phyloP scores from a whole-genome alignment of 441 rosid species.

The Corymbia calophylla region DNA sequence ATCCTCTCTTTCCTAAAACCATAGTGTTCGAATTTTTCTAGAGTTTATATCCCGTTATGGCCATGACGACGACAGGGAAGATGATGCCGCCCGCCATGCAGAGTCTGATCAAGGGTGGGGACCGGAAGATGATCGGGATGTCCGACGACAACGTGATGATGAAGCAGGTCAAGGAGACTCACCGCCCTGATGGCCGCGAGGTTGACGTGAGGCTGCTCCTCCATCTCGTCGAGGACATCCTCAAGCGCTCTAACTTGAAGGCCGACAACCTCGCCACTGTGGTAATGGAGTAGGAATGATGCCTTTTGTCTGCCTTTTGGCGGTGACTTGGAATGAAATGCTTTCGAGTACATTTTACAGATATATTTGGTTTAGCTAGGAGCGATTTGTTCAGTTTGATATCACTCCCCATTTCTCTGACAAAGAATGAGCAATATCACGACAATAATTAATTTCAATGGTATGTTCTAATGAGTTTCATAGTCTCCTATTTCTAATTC shows the following conservation, averaged over 20 bases:
- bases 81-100: conserved; percentile 2
- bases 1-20: neutral
- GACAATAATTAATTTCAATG: neutral
- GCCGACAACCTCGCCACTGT: conserved; percentile 5
- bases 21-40: neutral
- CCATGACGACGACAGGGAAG: neutral
- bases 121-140: conserved; percentile 34
- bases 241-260: conserved; percentile 51
- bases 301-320: neutral
- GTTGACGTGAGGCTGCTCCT: conserved; percentile 67
- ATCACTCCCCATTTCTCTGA: neutral
- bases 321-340: neutral
- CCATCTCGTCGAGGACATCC: conserved; percentile 64
- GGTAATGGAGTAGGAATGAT: conserved; percentile 10
- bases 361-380: too few species aligned
- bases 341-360: neutral
- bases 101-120: conserved; percentile 11
- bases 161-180: conserved; percentile 56
- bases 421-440: neutral
- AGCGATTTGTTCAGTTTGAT: neutral
- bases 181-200: conserved; percentile 60
- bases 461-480: neutral
- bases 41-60: neutral
- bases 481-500: neutral
- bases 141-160: conserved; percentile 61